Evolutionary conservation across 1,284 basidiomycete species (phyloP).

Genomic region (Cutaneotrichosporon spelunceum): DNA sequence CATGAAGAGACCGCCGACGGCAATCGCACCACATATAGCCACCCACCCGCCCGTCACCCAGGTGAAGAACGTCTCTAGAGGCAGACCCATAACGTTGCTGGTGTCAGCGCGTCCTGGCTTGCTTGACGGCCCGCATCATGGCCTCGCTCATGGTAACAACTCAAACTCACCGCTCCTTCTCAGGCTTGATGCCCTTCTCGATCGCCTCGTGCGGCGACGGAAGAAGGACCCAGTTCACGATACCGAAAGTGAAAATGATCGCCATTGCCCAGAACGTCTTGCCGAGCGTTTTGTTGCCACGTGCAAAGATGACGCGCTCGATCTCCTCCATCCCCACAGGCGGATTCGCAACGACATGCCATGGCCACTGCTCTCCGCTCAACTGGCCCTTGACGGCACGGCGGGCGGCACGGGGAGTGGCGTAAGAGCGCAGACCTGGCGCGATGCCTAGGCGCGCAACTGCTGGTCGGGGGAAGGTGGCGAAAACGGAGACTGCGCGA

Average conservation of each 20-base stretch:
- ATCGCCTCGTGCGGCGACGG: constrained; percentile 13
- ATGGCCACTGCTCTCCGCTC: constrained; percentile 20
- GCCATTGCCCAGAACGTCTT: constrained; percentile 16
- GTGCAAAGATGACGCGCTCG: constrained; percentile 27
- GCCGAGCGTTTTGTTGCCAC: constrained; percentile 5
- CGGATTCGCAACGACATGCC: constrained; percentile 16
- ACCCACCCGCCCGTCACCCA: constrained; percentile 12
- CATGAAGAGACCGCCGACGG: constrained; percentile 9
- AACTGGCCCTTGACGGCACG: not conserved
- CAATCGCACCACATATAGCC: constrained; percentile 2
- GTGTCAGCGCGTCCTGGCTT: not conserved
- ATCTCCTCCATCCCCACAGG: constrained; percentile 10
- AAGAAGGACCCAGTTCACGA: constrained; percentile 11
- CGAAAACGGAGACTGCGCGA: not conserved
- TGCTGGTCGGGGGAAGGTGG: not conserved
- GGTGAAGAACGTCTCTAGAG: constrained; percentile 9
- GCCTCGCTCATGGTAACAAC: not conserved
- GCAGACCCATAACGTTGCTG: constrained; percentile 17
- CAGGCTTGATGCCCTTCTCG: constrained; percentile 2
- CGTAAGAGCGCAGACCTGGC: not conserved
- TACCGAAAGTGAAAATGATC: constrained; percentile 8
- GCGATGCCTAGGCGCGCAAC: not conserved
- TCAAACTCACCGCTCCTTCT: constrained; percentile 12
- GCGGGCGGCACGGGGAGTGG: not conserved
- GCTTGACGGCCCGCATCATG: not conserved